A percentile compares a stretch with the other conserved stretches of the same genome.
These are phyloP conservation scores for Diaporthe amygdali DNA, from an alignment of 2,329 filamentous ascomycete genomes.

Conservation along the genomic window DNA sequence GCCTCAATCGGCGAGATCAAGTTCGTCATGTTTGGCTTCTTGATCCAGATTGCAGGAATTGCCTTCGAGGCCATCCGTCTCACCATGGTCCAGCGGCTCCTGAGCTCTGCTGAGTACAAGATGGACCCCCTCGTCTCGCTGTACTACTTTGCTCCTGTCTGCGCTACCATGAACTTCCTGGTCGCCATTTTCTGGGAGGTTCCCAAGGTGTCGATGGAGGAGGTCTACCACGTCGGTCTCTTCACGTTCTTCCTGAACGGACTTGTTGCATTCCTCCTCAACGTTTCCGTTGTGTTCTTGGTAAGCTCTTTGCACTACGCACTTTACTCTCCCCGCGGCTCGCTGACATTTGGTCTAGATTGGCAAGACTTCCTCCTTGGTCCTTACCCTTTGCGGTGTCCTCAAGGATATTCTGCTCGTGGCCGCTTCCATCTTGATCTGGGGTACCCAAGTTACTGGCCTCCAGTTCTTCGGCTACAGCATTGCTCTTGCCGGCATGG, in stretches of 20 bases:
- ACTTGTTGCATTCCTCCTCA: slow-evolving; percentile 78
- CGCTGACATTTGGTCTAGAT: slow-evolving; percentile 57
- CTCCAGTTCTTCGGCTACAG: slow-evolving; percentile 86
- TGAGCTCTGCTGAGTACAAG: slow-evolving; percentile 86
- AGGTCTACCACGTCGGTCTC: slow-evolving; percentile 76
- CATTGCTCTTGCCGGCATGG: slow-evolving; percentile 78
- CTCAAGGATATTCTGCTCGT: slow-evolving; percentile 89
- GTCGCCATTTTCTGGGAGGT: slow-evolving; percentile 78
- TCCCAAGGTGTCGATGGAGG: slow-evolving; percentile 69
- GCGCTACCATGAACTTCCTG: slow-evolving; percentile 79
- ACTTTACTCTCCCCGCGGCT: neutral
- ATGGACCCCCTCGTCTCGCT: slow-evolving; percentile 90
- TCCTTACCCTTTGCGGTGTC: slow-evolving; percentile 86
- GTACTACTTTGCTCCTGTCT: slow-evolving; percentile 89
- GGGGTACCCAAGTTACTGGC: slow-evolving; percentile 74
- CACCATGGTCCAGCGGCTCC: slow-evolving; percentile 82
- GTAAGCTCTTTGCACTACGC: slow-evolving; percentile 55
- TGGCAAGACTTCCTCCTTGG: slow-evolving; percentile 84
- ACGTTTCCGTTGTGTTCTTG: slow-evolving; percentile 85
- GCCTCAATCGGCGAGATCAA: slow-evolving; percentile 95
- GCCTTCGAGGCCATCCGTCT: slow-evolving; percentile 83
- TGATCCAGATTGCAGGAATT: slow-evolving; percentile 80
- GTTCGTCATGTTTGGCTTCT: slow-evolving; percentile 81
- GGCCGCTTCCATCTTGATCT: slow-evolving; percentile 79
- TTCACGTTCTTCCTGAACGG: slow-evolving; percentile 78